Conservation (phyloP, 306 rosid species). For the Begonia masoniana region DNA sequence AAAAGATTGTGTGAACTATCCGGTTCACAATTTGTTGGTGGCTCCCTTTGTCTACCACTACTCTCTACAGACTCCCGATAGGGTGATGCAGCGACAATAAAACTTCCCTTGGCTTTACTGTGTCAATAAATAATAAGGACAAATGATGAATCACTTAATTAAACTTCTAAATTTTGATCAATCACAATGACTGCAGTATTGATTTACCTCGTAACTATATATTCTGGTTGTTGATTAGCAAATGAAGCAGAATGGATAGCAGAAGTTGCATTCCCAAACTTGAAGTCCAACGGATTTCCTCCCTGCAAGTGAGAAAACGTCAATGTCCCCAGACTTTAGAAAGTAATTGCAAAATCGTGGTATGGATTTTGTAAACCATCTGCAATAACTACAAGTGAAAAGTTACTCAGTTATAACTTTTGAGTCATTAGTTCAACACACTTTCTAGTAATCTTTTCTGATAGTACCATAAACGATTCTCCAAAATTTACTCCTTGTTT, state of each 20-base stretch:
- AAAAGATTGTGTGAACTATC: constrained; percentile 88
- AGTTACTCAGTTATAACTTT: no score
- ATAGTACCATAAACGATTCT: no score
- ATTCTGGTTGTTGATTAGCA: constrained; percentile 85
- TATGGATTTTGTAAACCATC: no score
- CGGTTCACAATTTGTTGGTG: constrained; percentile 61
- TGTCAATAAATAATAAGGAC: constrained; percentile 40
- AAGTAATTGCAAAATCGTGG: no score
- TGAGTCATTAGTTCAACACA: no score
- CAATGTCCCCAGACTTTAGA: no score
- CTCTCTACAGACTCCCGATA: constrained; percentile 94
- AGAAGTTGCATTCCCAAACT: constrained; percentile 74
- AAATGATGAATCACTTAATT: constrained; percentile 1
- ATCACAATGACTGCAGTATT: neutral
- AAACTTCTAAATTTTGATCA: no score
- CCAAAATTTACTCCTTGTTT: no score
- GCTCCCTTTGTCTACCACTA: constrained; percentile 75
- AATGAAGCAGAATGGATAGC: constrained; percentile 93
- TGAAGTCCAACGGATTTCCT: constrained; percentile 87
- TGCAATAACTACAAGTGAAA: no score
- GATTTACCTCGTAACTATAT: constrained; percentile 70
- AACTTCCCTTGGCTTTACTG: constrained; percentile 68
- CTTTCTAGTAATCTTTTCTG: no score
- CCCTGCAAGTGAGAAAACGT: constrained; percentile 38
- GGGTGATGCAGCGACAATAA: constrained; percentile 91